Evolutionary conservation across 345 rosid genomes (phyloP), one percentile per base, ranked within the genome.

Genomic region (Citrus cavaleriei): DNA sequence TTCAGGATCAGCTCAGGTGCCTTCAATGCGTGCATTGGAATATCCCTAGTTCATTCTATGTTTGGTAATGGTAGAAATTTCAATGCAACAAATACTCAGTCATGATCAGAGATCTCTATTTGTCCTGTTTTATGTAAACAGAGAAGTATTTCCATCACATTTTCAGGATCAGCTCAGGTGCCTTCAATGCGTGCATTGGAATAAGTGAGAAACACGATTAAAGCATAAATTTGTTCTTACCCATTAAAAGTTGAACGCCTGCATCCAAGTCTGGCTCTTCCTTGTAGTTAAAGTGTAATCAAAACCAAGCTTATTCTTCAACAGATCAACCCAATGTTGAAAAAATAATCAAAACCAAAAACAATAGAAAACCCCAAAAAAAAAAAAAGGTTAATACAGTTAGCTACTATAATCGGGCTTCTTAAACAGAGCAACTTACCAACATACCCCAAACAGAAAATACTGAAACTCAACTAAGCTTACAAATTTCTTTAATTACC

Each of bases 211-310:
- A 70, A 14, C 14, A 27, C 25, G 34, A 59, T 69, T 42, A 24
- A 46, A 4, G 3, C 74, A 70, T 70, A 18, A 8, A 54, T 51
- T 72, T 57, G 16, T 14, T 22, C 77, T 25, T 19, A 91, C 97
- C 93, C 54, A 30, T 30, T 30, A 30, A 30, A 30, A 30, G 32
- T 4, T 30, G 0, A 30, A 2, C 32, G 32, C 32, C 32, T 30
- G 32, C 32, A 30, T 30, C 32, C 32, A 85, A 80, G 75, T 90
- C 82, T 25, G 49, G 67, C 72, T 90, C 91, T 68, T 90, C 92
- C 70, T 92, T 91, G 80, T 92, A 91, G 87, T 91, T 91, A 84
- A 91, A 90, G 93, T 93, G 24, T 83, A 92, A 72, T 93, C 85
- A 30, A 30, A 30, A 0, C 32, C 91, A 62, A 93, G 82, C 85